These are phyloP conservation scores for Salix brachista DNA, from an alignment of 345 rosid species.

Conservation along the genomic window DNA sequence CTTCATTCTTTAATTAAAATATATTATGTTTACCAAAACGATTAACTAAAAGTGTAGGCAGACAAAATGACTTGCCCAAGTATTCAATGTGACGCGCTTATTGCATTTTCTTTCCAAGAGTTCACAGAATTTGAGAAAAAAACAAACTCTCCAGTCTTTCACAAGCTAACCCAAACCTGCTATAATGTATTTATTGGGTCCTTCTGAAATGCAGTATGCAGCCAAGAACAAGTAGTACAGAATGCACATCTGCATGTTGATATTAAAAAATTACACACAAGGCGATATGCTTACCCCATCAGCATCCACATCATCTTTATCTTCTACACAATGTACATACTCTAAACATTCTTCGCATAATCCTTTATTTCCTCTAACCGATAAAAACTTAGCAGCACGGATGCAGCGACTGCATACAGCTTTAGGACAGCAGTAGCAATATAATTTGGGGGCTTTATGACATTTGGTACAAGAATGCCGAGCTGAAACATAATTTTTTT, in stretches of 20 bases:
- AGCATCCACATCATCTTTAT: conserved; percentile 9
- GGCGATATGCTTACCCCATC: conserved; percentile 16
- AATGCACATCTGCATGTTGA: neutral
- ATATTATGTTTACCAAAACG: neutral
- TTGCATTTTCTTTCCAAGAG: neutral
- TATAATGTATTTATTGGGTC: neutral
- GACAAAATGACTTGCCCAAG: neutral
- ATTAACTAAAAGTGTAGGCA: neutral
- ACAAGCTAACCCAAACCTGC: neutral
- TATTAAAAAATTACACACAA: neutral
- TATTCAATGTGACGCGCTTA: neutral
- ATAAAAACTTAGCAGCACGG: conserved; percentile 12
- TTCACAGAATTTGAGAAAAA: neutral
- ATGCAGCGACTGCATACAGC: conserved; percentile 24
- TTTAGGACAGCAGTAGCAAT: conserved; percentile 30
- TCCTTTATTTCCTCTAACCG: conserved; percentile 21
- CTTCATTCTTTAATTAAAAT: neutral
- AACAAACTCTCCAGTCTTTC: neutral
- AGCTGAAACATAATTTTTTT: conserved; percentile 12
- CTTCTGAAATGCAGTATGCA: neutral
- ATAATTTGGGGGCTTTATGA: conserved; percentile 9
- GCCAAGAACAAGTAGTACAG: neutral
- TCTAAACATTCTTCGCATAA: conserved; percentile 22
- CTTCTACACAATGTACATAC: conserved; percentile 20
- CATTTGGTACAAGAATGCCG: conserved; percentile 22